Evolutionary conservation across 192 early-diverging fungal genomes (phyloP).

Genomic region (Rhizophagus clarus): DNA sequence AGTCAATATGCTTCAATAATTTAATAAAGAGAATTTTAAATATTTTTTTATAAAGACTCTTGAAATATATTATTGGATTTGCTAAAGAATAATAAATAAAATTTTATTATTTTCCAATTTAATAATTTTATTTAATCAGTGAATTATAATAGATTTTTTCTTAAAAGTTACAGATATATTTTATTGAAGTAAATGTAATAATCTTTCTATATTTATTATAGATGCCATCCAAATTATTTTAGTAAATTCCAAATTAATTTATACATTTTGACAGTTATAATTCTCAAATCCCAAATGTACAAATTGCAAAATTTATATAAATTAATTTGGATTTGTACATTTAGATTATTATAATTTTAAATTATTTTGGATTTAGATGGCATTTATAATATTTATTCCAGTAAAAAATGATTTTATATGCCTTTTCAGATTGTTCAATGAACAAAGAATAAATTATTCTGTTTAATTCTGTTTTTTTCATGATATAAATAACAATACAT

Average conservation of each 20-base stretch:
- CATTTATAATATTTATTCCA: no score
- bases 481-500: slow-evolving; percentile 19
- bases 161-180: background rate
- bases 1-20: background rate
- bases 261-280: no score
- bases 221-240: no score
- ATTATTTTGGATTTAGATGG: no score
- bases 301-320: no score
- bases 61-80: background rate
- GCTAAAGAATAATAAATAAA: background rate
- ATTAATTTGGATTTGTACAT: no score
- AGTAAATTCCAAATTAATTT: no score
- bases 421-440: background rate
- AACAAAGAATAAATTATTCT: slow-evolving; percentile 1
- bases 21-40: slow-evolving; percentile 12
- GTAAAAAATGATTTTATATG: slow-evolving; percentile 14
- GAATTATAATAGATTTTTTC: no score
- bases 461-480: background rate
- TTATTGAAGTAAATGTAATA: slow-evolving; percentile 19
- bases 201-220: slow-evolving; percentile 18
- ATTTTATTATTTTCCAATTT: background rate
- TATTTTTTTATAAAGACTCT: slow-evolving; percentile 3
- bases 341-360: no score
- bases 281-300: no score
- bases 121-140: background rate